Evolutionary conservation across 2,329 filamentous ascomycete genomes (phyloP), one percentile per base, ranked within the genome.

Genomic region (Fusarium subtropicale): DNA sequence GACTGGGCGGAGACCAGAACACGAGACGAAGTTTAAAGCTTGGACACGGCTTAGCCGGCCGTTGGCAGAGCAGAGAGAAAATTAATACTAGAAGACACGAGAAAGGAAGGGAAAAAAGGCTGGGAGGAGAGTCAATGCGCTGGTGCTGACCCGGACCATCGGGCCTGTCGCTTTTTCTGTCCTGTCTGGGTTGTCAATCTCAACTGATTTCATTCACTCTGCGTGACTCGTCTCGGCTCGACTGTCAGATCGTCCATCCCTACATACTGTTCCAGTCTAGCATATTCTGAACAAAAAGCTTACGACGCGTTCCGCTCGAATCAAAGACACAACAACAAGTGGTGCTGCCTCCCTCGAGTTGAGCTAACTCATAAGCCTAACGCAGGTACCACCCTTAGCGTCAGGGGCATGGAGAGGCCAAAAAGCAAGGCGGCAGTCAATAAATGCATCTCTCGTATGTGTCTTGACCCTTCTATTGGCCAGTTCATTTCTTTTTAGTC

Each of bases 301-400:
- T 51, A 51, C 48, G 33, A 51, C 33, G 33, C 48, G 9, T 51
- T 20, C 33, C 48, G 48, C 33, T 51, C 48, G 18, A 51, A 51
- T 51, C 31, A 51, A 26, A 38, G 31, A 51, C 33, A 36, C 34
- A 26, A 39, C n/a, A 38, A 39, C 33, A 51, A 46, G 8, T 20
- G 34, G 15, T n/a, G 44, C 20, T 28, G 33, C 34, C 48, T 51
- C 33, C 48, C 48, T 51, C 20, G 8, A 51, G 8, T 6, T 26
- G 12, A 34, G 36, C 48, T 51, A 51, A 22, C 28, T 22, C 33
- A 51, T 34, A 28, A 51, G 48, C 48, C 48, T 51, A 51, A 51
- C 48, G 48, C 48, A 51, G 48, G 51, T 54, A 54, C 51, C 51
- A 46, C 24, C 24, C 11, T 11, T 46, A 54, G 51, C 41, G 20